Evolutionary conservation across 768 basidiomycete genomes (phyloP), one percentile per base, ranked within the genome.

Genomic region (Rhizopogon sp.): DNA sequence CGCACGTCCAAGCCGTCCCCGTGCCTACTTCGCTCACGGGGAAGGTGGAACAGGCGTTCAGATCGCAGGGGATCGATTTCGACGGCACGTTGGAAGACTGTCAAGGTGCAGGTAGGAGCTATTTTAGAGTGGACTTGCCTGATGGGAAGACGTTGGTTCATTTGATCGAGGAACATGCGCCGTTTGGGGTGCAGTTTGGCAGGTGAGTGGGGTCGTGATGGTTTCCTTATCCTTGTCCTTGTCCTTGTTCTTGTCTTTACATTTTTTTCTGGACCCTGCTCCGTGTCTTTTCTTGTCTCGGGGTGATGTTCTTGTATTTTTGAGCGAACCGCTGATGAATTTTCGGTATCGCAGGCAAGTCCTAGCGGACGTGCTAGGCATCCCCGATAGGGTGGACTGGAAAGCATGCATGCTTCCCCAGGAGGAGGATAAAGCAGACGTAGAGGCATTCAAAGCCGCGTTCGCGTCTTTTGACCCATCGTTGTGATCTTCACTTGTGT

Each of bases 111-210:
- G 33, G 35, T 6, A 74, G 75, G 53, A 84, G 89, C 53, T 98
- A 98, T 70, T 97, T 98, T 74, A 83, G 83, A 60, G 88, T 98
- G 5, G 93, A 97, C 61, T 72, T 98, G 50, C 95, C 97, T 0
- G 83, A 86, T 60, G 94, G 95, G 25, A 78, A 78, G 58, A 88
- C 81, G 71, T 75, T 98, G 76, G 85, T 98, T 35, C 93, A 98
- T 70, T 70, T 93, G 59, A 82, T 98, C 63, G 85, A 85, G 64
- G 83, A 85, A 33, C 78, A 86, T 17, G 76, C 82, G 49, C 85
- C 87, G 35, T 98, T 98, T 66, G 86, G 85, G 59, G 75, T 98
- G 43, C 93, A 98, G 67, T 98, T 98, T 70, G 95, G 93, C 57
- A 83, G 96, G 95, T 96, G 66, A 65, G 84, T 66, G 40, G 55